Percentiles rank a stretch among this genome's conserved stretches.
Evolutionary conservation across 306 rosid species (phyloP).

Genomic region (Pyrus betulifolia): DNA sequence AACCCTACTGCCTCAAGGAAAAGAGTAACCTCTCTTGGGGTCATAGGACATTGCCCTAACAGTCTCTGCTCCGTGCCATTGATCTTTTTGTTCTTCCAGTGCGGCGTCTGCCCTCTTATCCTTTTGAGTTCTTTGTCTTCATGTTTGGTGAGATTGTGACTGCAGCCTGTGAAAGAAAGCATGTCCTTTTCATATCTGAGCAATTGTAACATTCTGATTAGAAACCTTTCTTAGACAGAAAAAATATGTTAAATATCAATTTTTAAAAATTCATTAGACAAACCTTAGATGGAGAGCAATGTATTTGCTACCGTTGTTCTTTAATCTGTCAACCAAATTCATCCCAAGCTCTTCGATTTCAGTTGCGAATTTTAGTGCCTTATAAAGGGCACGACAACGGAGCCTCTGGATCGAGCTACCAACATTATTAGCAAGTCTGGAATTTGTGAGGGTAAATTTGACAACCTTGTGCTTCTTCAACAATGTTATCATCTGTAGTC

Average conservation of each 20-base stretch:
- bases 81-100: constrained; percentile 60
- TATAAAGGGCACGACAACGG: constrained; percentile 57
- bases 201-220: neutral
- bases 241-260: neutral
- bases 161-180: constrained; percentile 77
- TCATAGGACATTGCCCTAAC: constrained; percentile 62
- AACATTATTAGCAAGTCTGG: constrained; percentile 55
- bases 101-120: constrained; percentile 39
- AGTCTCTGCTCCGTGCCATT: constrained; percentile 31
- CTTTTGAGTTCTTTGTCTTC: constrained; percentile 30
- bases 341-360: constrained; percentile 51
- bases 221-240: neutral
- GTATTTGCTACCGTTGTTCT: constrained; percentile 23
- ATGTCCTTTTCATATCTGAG: constrained; percentile 70
- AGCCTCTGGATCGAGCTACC: constrained; percentile 35
- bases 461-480: constrained; percentile 43
- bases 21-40: constrained; percentile 65
- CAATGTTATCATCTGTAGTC: constrained; percentile 21
- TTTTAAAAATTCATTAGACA: neutral
- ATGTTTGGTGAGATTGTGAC: constrained; percentile 39
- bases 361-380: constrained; percentile 37
- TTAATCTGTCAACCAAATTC: constrained; percentile 44
- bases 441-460: constrained; percentile 47
- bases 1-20: constrained; percentile 62
- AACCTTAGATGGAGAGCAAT: constrained; percentile 74